These are phyloP conservation scores for Blastocystis sp. DNA, from an alignment of 352 stramenopile species.

Conservation along the genomic window DNA sequence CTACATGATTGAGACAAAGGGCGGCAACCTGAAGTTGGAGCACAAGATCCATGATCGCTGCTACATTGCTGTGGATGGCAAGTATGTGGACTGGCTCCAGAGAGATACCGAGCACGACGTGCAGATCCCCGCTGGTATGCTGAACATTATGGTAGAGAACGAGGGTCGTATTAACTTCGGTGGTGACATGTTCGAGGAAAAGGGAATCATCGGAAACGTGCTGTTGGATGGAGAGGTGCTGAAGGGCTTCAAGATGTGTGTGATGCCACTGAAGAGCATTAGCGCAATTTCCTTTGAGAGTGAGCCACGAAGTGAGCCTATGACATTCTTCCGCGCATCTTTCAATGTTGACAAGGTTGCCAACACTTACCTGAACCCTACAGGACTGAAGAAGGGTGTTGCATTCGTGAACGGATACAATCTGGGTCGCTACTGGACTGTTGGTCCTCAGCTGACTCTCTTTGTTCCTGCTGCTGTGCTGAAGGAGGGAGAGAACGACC, in stretches of 20 bases:
- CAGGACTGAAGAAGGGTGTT: conserved; percentile 58
- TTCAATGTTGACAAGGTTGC: conserved; percentile 40
- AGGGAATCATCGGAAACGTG: conserved; percentile 44
- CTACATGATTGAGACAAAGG: conserved; percentile 57
- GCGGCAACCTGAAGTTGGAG: conserved; percentile 7
- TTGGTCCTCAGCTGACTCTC: conserved; percentile 54
- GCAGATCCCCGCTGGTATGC: background rate
- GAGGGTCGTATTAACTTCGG: conserved; percentile 65
- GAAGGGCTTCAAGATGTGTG: conserved; percentile 39
- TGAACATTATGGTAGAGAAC: conserved; percentile 65
- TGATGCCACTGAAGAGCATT: conserved; percentile 49
- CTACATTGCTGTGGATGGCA: conserved; percentile 60
- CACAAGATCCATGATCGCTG: conserved; percentile 61
- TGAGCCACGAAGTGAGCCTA: background rate
- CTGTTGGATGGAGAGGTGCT: background rate
- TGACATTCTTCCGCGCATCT: conserved; percentile 11
- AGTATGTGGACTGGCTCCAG: conserved; percentile 35
- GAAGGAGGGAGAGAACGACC: conserved; percentile 59
- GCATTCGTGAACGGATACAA: conserved; percentile 60
- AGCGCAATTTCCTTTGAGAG: background rate
- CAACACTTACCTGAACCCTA: conserved; percentile 56
- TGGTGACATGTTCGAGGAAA: conserved; percentile 51
- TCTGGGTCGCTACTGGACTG: conserved; percentile 57
- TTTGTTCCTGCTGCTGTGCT: conserved; percentile 44
- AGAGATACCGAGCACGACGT: conserved; percentile 28